Base-by-base conservation (phyloP, 495 filamentous ascomycete genomes). In the Delitschia confertaspora region DNA sequence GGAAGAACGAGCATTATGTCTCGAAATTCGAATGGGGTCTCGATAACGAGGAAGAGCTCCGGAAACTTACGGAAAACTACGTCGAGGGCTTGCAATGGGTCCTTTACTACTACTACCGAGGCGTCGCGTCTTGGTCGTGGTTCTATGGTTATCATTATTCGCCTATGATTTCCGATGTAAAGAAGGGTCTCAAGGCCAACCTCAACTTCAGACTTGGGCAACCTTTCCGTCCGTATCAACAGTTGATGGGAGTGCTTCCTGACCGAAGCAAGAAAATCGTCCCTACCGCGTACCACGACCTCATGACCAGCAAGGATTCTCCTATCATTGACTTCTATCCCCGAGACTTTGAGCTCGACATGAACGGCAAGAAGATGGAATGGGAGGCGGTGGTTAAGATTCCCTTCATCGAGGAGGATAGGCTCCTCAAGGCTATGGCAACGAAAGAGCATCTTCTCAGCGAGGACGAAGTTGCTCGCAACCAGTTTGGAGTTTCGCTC, bases 291-390 rank as follows among this genome's bases (percentile, higher is more conserved):
- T 99, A 95, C 62, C 84, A 84, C 62, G 76, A 84, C 8, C 71
- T 99, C 17, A 99, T 99, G 93, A 93, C 83, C 3, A 81, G 85
- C 34, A 66, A 77, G 0, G 73, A 85, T 3, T 95, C 89, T n/a
- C 88, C 93, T 9, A 96, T 99, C 61, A 85, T 94, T 54, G 89
- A 96, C 56, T 96, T 99, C 65, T 99, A 99, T 57, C 93, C 93
- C 20, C 76, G 89, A 44, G 89, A 96, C 49, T 99, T 99, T 51
- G 88, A 95, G 51, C 73, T 99, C 14, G 93, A 99, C 58, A 95
- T 96, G 89, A 95, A 96, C 55, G 93, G 93, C 42, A 99, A 99
- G 72, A 99, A 94, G 69, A 93, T 93, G 87, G 93, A 96, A 52
- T 99, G 93, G 93, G 93, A 99, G 57, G 93, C 91, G 22, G 88